phyloP scores from a whole-genome alignment of 2,329 filamentous ascomycete species.

The Coleophoma cylindrospora region DNA sequence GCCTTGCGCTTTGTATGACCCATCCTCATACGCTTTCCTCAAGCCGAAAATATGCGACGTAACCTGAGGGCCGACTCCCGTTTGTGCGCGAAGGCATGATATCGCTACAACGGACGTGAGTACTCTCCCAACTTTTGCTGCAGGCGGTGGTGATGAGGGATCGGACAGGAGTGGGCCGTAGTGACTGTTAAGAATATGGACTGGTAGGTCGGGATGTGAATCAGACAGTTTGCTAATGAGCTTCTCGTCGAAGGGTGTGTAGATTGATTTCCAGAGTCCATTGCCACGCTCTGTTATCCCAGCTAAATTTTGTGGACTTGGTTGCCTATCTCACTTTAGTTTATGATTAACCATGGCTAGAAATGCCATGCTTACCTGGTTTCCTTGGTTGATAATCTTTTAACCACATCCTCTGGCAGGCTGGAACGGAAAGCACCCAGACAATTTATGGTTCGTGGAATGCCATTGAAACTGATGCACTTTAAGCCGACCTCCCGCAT shows the following conservation, averaged over 20 bases:
- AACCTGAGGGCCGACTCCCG: constrained; percentile 78
- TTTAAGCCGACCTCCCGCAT: constrained; percentile 74
- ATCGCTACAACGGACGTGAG: constrained; percentile 71
- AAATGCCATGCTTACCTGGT: constrained; percentile 32
- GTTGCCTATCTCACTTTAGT: constrained; percentile 10
- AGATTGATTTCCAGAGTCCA: constrained; percentile 70
- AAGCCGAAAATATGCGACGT: constrained; percentile 77
- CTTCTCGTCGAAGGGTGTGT: constrained; percentile 69
- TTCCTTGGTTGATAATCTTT: constrained; percentile 47
- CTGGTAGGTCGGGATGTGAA: constrained; percentile 77
- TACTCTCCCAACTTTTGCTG: constrained; percentile 58
- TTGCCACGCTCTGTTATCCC: constrained; percentile 53
- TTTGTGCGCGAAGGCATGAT: constrained; percentile 71
- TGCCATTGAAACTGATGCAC: constrained; percentile 73
- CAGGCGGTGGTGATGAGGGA: constrained; percentile 41
- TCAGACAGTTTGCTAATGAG: constrained; percentile 64
- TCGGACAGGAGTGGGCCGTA: constrained; percentile 72
- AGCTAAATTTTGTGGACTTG: constrained; percentile 42
- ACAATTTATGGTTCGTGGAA: constrained; percentile 75
- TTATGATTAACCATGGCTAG: neutral
- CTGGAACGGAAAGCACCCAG: constrained; percentile 65
- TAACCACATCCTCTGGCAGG: constrained; percentile 51
- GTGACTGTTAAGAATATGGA: constrained; percentile 71
- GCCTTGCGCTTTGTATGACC: constrained; percentile 42
- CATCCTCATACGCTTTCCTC: constrained; percentile 70